These are phyloP conservation scores for Dillenia turbinata DNA, from an alignment of 164 flowering plant species.

Conservation along the genomic window DNA sequence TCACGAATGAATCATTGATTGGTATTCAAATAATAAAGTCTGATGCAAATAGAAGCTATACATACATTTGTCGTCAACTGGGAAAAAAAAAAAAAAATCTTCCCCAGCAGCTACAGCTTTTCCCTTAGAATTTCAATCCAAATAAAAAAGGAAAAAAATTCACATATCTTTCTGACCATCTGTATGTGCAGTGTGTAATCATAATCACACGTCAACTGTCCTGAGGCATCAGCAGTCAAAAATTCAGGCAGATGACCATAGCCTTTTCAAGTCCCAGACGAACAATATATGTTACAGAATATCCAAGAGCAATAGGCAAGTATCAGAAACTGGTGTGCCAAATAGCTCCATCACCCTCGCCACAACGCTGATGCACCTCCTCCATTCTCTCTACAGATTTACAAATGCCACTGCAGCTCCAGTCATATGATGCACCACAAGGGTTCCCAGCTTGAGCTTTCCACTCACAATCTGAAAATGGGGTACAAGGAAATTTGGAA, in stretches of 20 bases:
- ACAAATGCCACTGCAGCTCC: slow-evolving; percentile 96
- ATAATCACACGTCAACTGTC: slow-evolving; percentile 6
- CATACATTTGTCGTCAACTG: no score
- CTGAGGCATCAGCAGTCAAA: slow-evolving; percentile 30
- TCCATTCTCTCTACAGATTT: slow-evolving; percentile 84
- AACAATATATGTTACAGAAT: slow-evolving; percentile 26
- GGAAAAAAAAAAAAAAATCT: no score
- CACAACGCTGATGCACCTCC: slow-evolving; percentile 77
- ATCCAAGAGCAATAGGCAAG: not conserved
- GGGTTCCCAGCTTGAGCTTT: slow-evolving; percentile 88
- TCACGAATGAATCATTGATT: no score
- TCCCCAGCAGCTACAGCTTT: no score
- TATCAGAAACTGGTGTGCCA: slow-evolving; percentile 68
- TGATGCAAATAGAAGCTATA: no score
- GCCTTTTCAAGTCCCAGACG: slow-evolving; percentile 1
- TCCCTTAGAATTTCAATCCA: no score
- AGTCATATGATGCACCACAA: slow-evolving; percentile 93
- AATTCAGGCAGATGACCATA: slow-evolving; percentile 29
- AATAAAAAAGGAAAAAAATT: no score
- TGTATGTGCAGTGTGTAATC: no score
- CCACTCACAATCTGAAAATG: slow-evolving; percentile 73
- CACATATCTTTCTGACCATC: no score
- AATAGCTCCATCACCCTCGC: slow-evolving; percentile 82
- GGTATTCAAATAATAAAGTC: no score
- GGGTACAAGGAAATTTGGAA: no score